Evolutionary conservation across 1,139 yeast genomes (phyloP).

Genomic region (Chernovozyma aurita): DNA sequence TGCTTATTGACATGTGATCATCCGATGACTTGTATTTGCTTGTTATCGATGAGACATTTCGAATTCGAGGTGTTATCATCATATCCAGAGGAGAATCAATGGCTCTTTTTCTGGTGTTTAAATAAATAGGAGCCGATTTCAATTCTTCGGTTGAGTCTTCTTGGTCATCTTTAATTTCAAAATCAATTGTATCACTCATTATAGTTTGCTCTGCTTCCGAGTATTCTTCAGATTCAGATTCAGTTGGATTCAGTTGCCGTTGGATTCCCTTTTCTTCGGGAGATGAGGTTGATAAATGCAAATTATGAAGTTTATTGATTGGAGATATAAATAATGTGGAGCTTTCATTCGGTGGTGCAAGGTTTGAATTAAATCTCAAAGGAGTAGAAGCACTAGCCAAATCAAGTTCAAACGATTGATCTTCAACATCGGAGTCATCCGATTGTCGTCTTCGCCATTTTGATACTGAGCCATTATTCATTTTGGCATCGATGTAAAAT

Average conservation of each 20-base stretch:
- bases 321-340: slow-evolving; percentile 30
- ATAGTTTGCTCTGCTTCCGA: slow-evolving; percentile 9
- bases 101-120: slow-evolving; percentile 7
- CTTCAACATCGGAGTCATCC: slow-evolving; percentile 18
- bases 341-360: slow-evolving; percentile 1
- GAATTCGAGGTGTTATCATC: slow-evolving; percentile 5
- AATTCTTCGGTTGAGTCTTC: slow-evolving; percentile 4
- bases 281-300: slow-evolving; percentile 18
- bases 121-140: slow-evolving; percentile 6
- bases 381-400: slow-evolving; percentile 36
- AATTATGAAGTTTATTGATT: slow-evolving; percentile 25
- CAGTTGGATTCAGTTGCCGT: background rate
- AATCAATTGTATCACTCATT: slow-evolving; percentile 3
- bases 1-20: slow-evolving; percentile 5
- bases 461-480: background rate
- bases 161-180: slow-evolving; percentile 3
- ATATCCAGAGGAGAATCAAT: slow-evolving; percentile 8
- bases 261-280: slow-evolving; percentile 1
- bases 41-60: background rate
- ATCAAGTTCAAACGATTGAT: slow-evolving; percentile 18
- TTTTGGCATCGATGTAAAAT: background rate
- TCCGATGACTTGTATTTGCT: background rate
- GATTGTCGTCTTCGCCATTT: background rate
- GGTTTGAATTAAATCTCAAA: slow-evolving; percentile 10
- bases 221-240: slow-evolving; percentile 9